A percentile compares a stretch with the other conserved stretches of the same genome.
phyloP scores from a whole-genome alignment of 345 rosid genomes.

The Ceriops zippeliana region DNA sequence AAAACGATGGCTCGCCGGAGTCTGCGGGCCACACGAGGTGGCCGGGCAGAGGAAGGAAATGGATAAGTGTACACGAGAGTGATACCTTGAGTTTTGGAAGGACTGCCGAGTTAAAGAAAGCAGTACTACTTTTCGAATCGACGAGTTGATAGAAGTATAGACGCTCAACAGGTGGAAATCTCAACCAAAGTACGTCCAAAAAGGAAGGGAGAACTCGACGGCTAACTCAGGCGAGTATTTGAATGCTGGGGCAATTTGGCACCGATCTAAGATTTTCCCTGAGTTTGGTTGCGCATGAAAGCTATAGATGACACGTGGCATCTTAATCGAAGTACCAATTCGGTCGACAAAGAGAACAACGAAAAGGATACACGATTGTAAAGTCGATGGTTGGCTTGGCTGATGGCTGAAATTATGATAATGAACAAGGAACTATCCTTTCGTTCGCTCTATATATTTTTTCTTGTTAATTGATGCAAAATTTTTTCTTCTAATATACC shows the following conservation, averaged over 20 bases:
- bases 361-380: no score
- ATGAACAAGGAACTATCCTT: no score
- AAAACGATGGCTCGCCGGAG: slow-evolving; percentile 19
- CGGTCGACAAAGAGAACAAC: no score
- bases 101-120: slow-evolving; percentile 29
- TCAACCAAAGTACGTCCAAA: slow-evolving; percentile 29
- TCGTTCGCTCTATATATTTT: no score
- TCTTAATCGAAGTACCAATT: no score
- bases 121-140: background rate
- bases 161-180: slow-evolving; percentile 31
- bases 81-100: slow-evolving; percentile 36
- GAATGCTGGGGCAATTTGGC: background rate
- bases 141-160: slow-evolving; percentile 33
- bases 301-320: no score
- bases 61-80: slow-evolving; percentile 28
- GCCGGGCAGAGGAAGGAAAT: slow-evolving; percentile 37
- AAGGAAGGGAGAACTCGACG: background rate
- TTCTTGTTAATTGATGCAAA: no score
- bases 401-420: no score
- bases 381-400: no score
- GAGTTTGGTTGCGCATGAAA: no score
- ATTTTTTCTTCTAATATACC: no score
- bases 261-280: background rate
- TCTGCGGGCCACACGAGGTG: slow-evolving; percentile 21
- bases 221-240: background rate